Base-by-base conservation (phyloP, 1,284 basidiomycete species). In the Ustilago nuda region DNA sequence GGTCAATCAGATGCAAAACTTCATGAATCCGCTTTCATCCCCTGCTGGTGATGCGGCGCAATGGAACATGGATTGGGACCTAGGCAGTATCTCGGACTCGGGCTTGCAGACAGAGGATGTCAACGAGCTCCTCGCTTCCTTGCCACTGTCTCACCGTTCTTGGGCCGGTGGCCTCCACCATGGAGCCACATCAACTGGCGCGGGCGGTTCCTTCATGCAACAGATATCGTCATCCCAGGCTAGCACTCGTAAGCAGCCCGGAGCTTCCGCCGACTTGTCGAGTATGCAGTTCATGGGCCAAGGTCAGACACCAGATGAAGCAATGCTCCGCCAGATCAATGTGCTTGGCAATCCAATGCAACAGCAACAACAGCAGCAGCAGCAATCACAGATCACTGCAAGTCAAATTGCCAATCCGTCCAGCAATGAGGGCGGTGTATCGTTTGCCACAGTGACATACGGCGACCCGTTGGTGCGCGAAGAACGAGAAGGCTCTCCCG, bases 161-260 rank as follows among this genome's bases (percentile, higher is more conserved):
- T 81, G 78, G 78, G 72, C 76, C 5, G 73, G 76, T 27, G 80
- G 80, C 50, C 61, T 80, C 3, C 72, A 72, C 33, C 78, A 67
- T 35, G 66, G 57, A 11, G 19, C 58, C 3, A 58, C 66, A 33
- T 39, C 61, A 19, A 55, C 55, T 32, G 59, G 27, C 12, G 12
- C n/a, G 12, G 54, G 52, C 23, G 65, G 30, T 3, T 19, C n/a
- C 17, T 37, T 27, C n/a, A 37, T 48, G 9, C 33, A 54, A 0
- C 60, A 62, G 56, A 39, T 55, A 35, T 13, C 56, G 27, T 46
- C 58, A 8, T 54, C 62, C 6, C 54, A 53, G 17, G 48, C 17
- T 12, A 27, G 30, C 13, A 35, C 15, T 33, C 61, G 39, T 35
- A 17, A 11, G 9, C 57, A 60, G 39, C 8, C 43, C 1, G 61